A percentile compares a stretch with the other conserved stretches of the same genome.
These are phyloP conservation scores for Gnomoniopsis sp. DNA, from an alignment of 2,329 filamentous ascomycete species.

Conservation along the genomic window DNA sequence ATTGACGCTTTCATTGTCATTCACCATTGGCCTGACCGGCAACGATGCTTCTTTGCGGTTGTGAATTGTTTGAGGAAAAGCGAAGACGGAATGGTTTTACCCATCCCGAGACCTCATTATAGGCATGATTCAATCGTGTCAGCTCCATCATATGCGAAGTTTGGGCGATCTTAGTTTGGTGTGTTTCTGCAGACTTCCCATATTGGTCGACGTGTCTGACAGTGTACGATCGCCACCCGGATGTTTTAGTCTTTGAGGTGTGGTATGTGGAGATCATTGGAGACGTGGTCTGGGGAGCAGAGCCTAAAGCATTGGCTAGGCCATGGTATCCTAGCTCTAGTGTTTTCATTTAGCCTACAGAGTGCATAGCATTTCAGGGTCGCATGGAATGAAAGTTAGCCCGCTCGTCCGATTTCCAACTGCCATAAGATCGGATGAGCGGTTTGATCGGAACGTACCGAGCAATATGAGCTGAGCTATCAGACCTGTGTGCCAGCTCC, in stretches of 20 bases:
- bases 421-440: no score
- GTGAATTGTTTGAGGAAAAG: background rate
- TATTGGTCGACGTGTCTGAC: background rate
- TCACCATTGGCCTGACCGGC: background rate
- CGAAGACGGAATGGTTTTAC: background rate
- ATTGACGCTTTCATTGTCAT: background rate
- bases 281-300: background rate
- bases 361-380: background rate
- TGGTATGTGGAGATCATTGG: background rate
- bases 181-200: background rate
- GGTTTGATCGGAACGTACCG: background rate
- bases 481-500: no score
- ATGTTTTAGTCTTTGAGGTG: background rate
- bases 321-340: background rate
- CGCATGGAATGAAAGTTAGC: background rate
- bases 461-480: no score
- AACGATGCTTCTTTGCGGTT: background rate
- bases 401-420: no score
- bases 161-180: background rate
- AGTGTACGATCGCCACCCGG: background rate
- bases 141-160: background rate
- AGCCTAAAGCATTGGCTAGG: background rate
- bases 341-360: background rate
- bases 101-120: background rate
- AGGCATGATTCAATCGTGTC: background rate